Evolutionary conservation across 2,329 filamentous ascomycete genomes (phyloP).

Genomic region (Ilyonectria sp.): DNA sequence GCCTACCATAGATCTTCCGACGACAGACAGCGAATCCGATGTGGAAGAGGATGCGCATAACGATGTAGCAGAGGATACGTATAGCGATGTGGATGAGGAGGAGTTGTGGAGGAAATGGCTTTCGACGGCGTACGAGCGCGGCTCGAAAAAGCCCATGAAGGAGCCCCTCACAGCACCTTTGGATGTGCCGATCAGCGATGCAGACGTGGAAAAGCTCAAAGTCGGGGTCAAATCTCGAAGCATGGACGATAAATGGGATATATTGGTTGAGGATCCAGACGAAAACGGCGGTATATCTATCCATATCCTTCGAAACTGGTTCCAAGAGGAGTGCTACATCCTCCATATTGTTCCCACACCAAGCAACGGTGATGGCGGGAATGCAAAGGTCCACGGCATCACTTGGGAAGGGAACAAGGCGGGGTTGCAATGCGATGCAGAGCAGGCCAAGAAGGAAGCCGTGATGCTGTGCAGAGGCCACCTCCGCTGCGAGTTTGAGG

Average conservation of each 20-base stretch:
- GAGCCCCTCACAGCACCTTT: conserved; percentile 15
- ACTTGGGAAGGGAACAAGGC: conserved; percentile 22
- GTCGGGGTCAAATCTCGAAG: conserved; percentile 14
- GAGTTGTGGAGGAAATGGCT: conserved; percentile 19
- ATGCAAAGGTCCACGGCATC: conserved; percentile 15
- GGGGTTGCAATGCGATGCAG: conserved; percentile 20
- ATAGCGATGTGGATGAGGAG: conserved; percentile 8
- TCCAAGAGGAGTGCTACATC: conserved; percentile 18
- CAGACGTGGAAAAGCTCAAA: conserved; percentile 21
- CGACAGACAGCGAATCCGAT: too few species aligned
- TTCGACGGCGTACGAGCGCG: conserved; percentile 21
- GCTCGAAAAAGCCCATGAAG: conserved; percentile 18
- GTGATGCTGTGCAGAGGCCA: conserved; percentile 14
- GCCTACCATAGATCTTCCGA: conserved; percentile 4
- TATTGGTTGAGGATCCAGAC: conserved; percentile 22
- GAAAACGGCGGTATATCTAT: conserved; percentile 16
- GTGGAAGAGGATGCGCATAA: too few species aligned
- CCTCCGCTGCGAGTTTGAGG: conserved; percentile 18
- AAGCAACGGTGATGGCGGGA: conserved; percentile 4
- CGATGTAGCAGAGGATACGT: conserved; percentile 9
- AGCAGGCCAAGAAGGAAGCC: conserved; percentile 26
- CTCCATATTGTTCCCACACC: conserved; percentile 14
- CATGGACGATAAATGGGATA: conserved; percentile 19
- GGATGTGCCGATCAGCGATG: conserved; percentile 20
- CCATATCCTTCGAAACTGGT: conserved; percentile 18